Conservation (phyloP, 257 asterid species). For the Pogostemon cablin region DNA sequence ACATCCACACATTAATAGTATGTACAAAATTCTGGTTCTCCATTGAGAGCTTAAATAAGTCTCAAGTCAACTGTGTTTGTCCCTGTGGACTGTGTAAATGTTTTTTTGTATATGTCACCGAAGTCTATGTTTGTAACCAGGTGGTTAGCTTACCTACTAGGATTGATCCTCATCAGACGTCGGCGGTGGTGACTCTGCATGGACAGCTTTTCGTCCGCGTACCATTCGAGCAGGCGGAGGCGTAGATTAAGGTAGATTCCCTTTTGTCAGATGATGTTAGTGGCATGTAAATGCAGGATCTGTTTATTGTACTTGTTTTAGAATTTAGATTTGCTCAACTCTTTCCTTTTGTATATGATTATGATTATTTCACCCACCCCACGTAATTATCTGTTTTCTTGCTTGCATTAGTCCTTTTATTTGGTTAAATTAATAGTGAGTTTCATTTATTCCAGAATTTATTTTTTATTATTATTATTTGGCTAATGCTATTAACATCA, state of each 20-base stretch:
- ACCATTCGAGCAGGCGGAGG: slow-evolving; percentile 79
- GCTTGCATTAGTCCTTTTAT: not conserved
- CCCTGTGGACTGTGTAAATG: slow-evolving; percentile 1
- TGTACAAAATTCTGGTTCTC: not conserved
- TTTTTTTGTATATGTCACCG: slow-evolving; percentile 3
- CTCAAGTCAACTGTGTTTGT: not conserved
- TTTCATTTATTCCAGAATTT: no score
- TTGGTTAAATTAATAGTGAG: no score
- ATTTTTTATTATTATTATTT: no score
- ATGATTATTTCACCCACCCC: not conserved
- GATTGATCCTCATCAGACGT: slow-evolving; percentile 95
- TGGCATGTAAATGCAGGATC: not conserved
- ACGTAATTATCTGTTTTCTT: not conserved
- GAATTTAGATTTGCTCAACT: slow-evolving; percentile 13
- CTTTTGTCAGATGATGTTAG: not conserved
- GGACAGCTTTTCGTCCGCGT: slow-evolving; percentile 94
- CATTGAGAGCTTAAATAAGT: not conserved
- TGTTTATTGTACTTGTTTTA: not conserved
- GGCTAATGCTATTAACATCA: no score
- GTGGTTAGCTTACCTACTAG: slow-evolving; percentile 86
- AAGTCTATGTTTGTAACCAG: slow-evolving; percentile 43
- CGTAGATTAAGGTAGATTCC: slow-evolving; percentile 29
- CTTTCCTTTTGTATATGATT: slow-evolving; percentile 24
- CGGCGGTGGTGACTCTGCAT: slow-evolving; percentile 90
- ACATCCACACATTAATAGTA: not conserved